Base-by-base conservation (phyloP, 1,284 basidiomycete species). In the Phellopilus nigrolimitatus region DNA sequence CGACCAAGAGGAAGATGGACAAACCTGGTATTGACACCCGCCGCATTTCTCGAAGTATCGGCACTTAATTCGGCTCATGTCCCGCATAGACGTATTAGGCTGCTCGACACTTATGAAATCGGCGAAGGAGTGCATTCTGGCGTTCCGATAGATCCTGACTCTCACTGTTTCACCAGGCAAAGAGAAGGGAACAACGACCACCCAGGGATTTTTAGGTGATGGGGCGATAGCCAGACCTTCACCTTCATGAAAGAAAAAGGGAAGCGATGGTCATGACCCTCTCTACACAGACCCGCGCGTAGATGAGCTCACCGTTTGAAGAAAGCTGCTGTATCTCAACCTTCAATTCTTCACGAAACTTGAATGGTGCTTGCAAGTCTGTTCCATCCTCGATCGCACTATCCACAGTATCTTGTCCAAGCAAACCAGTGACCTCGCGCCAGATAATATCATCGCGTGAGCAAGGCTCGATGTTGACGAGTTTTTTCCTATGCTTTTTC, bases 1-100 rank as follows among this genome's bases (percentile, higher is more conserved):
- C 9, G 4, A 10, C 19, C 12, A 37, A 28, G 9, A 13, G 3
- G 12, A 9, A 17, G 15, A 10, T 19, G 24, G 12, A 59, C 66
- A 21, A 36, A 82, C 84, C 68, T 89, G 85, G 63, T 88, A 88
- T 61, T 90, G 87, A 61, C 84, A 89, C 0, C 85, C 86, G 8
- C 75, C 81, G 61, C 93, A 97, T 47, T 72, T 73, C 0, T 87
- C 87, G 71, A 95, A 97, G 65, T 97, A 94, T 60, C 82, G 80
- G 71, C 94, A 97, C 52, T 76, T 73, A 0, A 90, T 75, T 30
- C 77, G 70, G 31, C 62, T 72, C 58, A 82, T 72, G 56, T 93
- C 84, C 51, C 92, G 72, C 58, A 88, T 68, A 40, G 77, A 75
- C 0, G 70, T 59, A 62, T 87, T 88, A 8, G 84, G 79, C n/a